Base-by-base conservation (phyloP, 2,329 filamentous ascomycete genomes). In the Penicillium polonicum region DNA sequence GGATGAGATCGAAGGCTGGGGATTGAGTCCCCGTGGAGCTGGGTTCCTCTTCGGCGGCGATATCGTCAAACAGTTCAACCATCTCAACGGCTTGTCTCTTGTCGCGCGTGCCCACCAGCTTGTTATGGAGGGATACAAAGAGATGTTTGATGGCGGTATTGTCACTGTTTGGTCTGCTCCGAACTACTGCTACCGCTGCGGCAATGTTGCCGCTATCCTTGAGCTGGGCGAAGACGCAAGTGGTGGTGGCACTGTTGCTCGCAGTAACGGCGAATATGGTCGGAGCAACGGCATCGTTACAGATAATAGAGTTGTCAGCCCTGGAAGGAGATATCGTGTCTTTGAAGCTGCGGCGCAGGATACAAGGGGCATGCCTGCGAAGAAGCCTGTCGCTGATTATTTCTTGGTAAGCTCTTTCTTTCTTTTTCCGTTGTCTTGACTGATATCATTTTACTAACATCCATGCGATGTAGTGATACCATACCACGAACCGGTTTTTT, bases 111-210 rank as follows among this genome's bases (percentile, higher is more conserved):
- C 94, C 1, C 94, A 99, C 72, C 94, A 99, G 75, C 86, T 99
- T 23, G 94, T 99, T 63, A 99, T 97, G 94, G 94, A 99, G 74
- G 94, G 94, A 0, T 99, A 97, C 76, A 97, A 97, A 78, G 94
- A 97, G 74, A 97, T 97, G 92, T 99, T 97, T 70, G 91, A 96
- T 72, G 89, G 87, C 15, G 91, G 88, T 48, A 97, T 99, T 63
- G 94, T 97, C 42, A 99, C 94, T 0, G 94, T 99, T n/a, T 99
- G 94, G 93, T 95, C 90, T 0, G 92, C 92, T 10, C 92, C 92
- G 0, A 97, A 97, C 74, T 97, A 97, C 80, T 97, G 92, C 78
- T 97, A 97, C 78, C 86, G 91, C 62, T 97, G 92, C 70, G 92
- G 92, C 54, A 97, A 97, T 69, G 92, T 99, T 13, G 94, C 94